These are phyloP conservation scores for Saturnispora dispora DNA, from an alignment of 805 yeast genomes.

Conservation along the genomic window DNA sequence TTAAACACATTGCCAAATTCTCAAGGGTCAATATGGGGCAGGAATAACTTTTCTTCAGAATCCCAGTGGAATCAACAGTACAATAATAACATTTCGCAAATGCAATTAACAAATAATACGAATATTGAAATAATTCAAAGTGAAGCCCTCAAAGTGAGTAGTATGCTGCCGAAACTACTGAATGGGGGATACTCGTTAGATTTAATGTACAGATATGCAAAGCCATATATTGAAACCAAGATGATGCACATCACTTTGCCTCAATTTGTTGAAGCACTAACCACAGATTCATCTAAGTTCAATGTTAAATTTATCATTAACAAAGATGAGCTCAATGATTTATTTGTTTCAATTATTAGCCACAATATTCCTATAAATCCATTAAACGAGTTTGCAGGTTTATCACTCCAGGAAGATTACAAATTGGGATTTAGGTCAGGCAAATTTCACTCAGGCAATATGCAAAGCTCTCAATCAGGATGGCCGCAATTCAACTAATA, in stretches of 20 bases:
- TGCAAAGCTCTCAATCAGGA: not conserved
- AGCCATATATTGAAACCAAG: constrained; percentile 30
- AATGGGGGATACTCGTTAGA: constrained; percentile 16
- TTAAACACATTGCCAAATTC: not conserved
- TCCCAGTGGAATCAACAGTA: not conserved
- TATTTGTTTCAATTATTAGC: constrained; percentile 15
- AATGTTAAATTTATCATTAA: constrained; percentile 33
- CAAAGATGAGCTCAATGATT: constrained; percentile 40
- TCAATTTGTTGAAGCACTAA: constrained; percentile 24
- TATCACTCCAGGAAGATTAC: not conserved
- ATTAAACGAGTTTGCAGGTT: not conserved
- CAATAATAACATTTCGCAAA: not conserved
- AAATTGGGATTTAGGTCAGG: not conserved
- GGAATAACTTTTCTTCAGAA: not conserved
- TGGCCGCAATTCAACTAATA: not conserved
- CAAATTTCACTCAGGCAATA: not conserved
- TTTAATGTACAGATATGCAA: constrained; percentile 23
- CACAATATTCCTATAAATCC: not conserved
- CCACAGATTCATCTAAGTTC: constrained; percentile 24
- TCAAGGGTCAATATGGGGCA: constrained; percentile 6
- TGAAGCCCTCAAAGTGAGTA: constrained; percentile 35
- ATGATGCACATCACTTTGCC: constrained; percentile 26
- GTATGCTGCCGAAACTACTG: constrained; percentile 22
- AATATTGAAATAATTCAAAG: constrained; percentile 25
- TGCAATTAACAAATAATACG: not conserved